phyloP scores from a whole-genome alignment of 345 rosid species.

The Schrenkiella parvula region DNA sequence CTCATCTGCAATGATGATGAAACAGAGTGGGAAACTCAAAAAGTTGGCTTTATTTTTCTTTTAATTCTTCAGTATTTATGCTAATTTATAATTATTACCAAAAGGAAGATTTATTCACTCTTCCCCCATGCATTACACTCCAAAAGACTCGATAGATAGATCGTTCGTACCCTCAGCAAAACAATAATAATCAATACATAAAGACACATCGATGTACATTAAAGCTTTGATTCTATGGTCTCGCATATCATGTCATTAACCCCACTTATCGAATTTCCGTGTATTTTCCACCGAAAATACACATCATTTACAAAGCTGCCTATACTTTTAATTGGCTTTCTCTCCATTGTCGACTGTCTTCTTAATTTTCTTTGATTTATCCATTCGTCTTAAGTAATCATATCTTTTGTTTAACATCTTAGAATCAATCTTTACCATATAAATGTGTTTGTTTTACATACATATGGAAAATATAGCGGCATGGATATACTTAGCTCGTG shows the following conservation, averaged over 20 bases:
- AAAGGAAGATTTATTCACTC: slow-evolving; percentile 19
- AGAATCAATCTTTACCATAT: neutral
- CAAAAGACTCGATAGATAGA: slow-evolving; percentile 31
- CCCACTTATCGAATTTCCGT: slow-evolving; percentile 21
- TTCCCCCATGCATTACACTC: slow-evolving; percentile 33
- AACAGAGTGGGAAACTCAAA: slow-evolving; percentile 33
- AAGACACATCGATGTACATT: slow-evolving; percentile 26
- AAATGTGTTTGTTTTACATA: neutral
- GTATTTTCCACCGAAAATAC: slow-evolving; percentile 15
- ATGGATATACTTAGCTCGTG: slow-evolving; percentile 7
- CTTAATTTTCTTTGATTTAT: neutral
- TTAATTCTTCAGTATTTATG: neutral
- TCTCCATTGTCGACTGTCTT: slow-evolving; percentile 4
- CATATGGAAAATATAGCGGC: neutral
- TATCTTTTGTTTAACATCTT: neutral
- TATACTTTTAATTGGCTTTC: neutral
- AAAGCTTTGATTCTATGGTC: slow-evolving; percentile 15
- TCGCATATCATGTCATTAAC: slow-evolving; percentile 19
- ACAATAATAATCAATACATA: neutral
- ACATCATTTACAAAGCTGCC: neutral
- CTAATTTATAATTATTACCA: slow-evolving; percentile 21
- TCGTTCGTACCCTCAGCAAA: slow-evolving; percentile 7
- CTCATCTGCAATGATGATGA: slow-evolving; percentile 41
- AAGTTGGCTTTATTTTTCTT: slow-evolving; percentile 6
- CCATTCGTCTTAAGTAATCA: neutral